A percentile compares a stretch with the other conserved stretches of the same genome.
These are phyloP conservation scores for Beauveria bassiana DNA, from an alignment of 2,329 filamentous ascomycete genomes.

Conservation along the genomic window DNA sequence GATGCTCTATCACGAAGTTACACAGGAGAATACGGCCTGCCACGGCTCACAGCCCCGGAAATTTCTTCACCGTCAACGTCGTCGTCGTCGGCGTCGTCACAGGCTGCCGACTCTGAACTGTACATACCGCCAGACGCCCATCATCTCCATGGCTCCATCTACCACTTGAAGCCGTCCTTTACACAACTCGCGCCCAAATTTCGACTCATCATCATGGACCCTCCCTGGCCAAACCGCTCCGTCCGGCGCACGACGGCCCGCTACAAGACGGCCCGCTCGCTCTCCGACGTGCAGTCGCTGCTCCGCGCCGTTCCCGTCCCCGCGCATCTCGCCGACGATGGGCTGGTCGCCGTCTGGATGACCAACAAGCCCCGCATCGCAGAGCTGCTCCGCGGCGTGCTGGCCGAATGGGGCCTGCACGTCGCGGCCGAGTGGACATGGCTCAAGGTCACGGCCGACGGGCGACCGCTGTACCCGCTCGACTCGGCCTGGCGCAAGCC, in stretches of 20 bases:
- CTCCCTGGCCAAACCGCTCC: conserved; percentile 76
- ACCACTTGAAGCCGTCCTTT: conserved; percentile 33
- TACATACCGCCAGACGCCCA: conserved; percentile 35
- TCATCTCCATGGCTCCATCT: conserved; percentile 43
- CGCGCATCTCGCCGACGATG: conserved; percentile 42
- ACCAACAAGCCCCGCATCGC: conserved; percentile 61
- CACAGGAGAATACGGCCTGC: conserved; percentile 38
- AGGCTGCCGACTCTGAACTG: conserved; percentile 6
- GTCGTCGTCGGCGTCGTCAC: background rate
- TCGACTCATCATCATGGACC: conserved; percentile 64
- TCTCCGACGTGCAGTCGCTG: conserved; percentile 39
- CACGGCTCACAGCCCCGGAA: conserved; percentile 26
- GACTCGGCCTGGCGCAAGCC: conserved; percentile 62
- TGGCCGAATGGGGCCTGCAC: conserved; percentile 59
- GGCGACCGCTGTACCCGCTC: conserved; percentile 56
- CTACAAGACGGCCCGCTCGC: conserved; percentile 39
- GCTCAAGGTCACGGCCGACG: conserved; percentile 61
- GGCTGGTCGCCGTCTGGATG: conserved; percentile 65
- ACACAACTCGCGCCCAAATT: conserved; percentile 43
- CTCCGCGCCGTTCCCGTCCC: conserved; percentile 50
- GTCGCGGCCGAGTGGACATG: conserved; percentile 67
- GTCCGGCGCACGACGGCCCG: conserved; percentile 47
- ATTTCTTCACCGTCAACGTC: conserved; percentile 2
- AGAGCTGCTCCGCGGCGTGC: conserved; percentile 51
- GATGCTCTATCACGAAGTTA: conserved; percentile 20